A percentile compares a stretch with the other conserved stretches of the same genome.
phyloP scores from a whole-genome alignment of 306 rosid genomes.

The Quercus ilex region DNA sequence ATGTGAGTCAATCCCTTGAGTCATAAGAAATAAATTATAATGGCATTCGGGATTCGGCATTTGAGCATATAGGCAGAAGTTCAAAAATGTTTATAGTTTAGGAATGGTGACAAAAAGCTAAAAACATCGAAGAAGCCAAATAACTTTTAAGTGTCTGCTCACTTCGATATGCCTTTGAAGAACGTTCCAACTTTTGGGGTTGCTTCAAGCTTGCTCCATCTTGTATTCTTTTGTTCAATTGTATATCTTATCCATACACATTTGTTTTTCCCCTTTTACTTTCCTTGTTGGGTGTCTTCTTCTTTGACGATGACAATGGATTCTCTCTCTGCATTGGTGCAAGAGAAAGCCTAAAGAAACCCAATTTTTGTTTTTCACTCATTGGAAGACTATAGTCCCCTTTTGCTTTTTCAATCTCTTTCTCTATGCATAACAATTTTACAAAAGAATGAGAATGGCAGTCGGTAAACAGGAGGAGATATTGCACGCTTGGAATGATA shows the following conservation, averaged over 20 bases:
- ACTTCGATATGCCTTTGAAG: slow-evolving; percentile 41
- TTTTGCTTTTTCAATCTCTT: slow-evolving; percentile 26
- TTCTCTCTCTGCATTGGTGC: slow-evolving; percentile 59
- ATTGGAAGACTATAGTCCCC: not conserved
- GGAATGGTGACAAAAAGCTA: slow-evolving; percentile 27
- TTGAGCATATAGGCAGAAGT: not conserved
- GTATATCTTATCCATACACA: slow-evolving; percentile 3
- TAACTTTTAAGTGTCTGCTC: slow-evolving; percentile 25
- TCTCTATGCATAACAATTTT: not conserved
- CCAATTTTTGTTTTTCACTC: slow-evolving; percentile 18
- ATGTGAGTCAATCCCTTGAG: slow-evolving; percentile 8
- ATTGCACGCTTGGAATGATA: slow-evolving; percentile 29
- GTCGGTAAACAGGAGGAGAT: not conserved
- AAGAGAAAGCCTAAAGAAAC: slow-evolving; percentile 66
- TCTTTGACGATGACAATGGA: slow-evolving; percentile 53
- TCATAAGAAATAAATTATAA: slow-evolving; percentile 8
- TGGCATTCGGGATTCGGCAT: not conserved
- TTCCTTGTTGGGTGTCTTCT: slow-evolving; percentile 50
- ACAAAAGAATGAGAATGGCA: slow-evolving; percentile 10
- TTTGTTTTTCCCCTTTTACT: slow-evolving; percentile 32
- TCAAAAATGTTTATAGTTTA: not conserved
- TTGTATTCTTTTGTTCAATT: slow-evolving; percentile 27
- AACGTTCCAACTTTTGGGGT: slow-evolving; percentile 46
- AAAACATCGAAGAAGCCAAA: slow-evolving; percentile 29
- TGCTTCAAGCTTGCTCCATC: slow-evolving; percentile 54